Conservation (phyloP, 2,329 filamentous ascomycete species). For the Monilinia aucupariae region DNA sequence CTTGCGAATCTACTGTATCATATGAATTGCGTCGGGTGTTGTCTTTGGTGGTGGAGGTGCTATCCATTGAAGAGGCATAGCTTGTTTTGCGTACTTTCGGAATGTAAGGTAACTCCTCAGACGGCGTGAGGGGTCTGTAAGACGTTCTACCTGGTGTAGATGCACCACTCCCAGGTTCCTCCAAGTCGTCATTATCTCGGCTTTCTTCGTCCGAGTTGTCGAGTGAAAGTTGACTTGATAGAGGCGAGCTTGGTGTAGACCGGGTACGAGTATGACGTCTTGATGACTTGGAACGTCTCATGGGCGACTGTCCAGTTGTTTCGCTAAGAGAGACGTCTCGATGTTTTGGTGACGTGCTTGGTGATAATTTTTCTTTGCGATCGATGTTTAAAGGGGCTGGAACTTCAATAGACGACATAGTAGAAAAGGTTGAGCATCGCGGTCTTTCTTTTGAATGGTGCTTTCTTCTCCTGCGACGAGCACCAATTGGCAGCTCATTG, state of each 20-base stretch:
- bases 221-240: slow-evolving; percentile 13
- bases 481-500: slow-evolving; percentile 33
- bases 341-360: not conserved
- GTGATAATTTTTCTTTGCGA: slow-evolving; percentile 3
- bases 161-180: slow-evolving; percentile 7
- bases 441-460: slow-evolving; percentile 14
- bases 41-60: slow-evolving; percentile 10
- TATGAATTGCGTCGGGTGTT: not conserved
- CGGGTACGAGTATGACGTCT: slow-evolving; percentile 14
- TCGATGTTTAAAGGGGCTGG: slow-evolving; percentile 1
- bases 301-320: not conserved
- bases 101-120: slow-evolving; percentile 13
- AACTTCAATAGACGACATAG: not conserved
- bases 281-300: slow-evolving; percentile 7
- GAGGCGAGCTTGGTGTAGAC: slow-evolving; percentile 16
- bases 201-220: slow-evolving; percentile 14
- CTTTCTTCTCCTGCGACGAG: slow-evolving; percentile 25
- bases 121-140: slow-evolving; percentile 12
- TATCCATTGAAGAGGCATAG: slow-evolving; percentile 7
- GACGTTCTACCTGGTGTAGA: slow-evolving; percentile 10
- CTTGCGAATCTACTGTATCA: slow-evolving; percentile 1
- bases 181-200: not conserved
- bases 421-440: slow-evolving; percentile 15
- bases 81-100: slow-evolving; percentile 17
- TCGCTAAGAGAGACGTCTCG: slow-evolving; percentile 8